Base-by-base conservation (phyloP, 805 yeast species). In the Spathaspora girioi region DNA sequence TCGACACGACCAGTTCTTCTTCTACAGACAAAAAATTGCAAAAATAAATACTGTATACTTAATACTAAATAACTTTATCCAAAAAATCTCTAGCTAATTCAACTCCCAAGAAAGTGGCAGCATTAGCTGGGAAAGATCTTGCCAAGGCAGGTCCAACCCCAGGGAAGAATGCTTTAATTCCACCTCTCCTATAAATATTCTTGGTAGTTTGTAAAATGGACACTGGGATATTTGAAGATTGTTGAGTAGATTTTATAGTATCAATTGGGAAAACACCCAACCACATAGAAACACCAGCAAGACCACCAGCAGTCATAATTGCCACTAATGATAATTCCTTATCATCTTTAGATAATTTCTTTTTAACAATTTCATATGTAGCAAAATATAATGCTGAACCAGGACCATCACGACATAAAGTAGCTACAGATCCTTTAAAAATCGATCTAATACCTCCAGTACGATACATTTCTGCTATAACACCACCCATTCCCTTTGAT, bases 281-380 rank as follows among this genome's bases (percentile, higher is more conserved):
- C 99, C 99, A 93, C 99, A 93, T 93, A 10, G 96, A 83, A 54
- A 93, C 89, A 64, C 99, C 99, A 1, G 97, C 96, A 64, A 83
- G 79, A 19, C 98, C 99, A 67, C 99, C 99, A 35, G 97, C 96
- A 43, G 87, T 75, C 58, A 89, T 82, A 54, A 94, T 82, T 31
- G 94, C 91, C 20, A 79, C 70, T 43, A 93, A 73, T 5, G 92
- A 86, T 63, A 90, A 63, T 46, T 80, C 75, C 51, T 79, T 73
- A 51, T 59, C 54, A 19, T 82, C 81, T 14, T 68, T 67, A 11
- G 90, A 77, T 58, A 87, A 75, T 52, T 65, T 70, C 51, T 80
- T 77, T 70, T 94, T 94, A 54, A 89, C 71, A 55, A 79, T 77
- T 68, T 93, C 99, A 68, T 93, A 93, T 1, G 97, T 89, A 2